phyloP scores from a whole-genome alignment of 768 basidiomycete species.

The Termitomyces sp. region DNA sequence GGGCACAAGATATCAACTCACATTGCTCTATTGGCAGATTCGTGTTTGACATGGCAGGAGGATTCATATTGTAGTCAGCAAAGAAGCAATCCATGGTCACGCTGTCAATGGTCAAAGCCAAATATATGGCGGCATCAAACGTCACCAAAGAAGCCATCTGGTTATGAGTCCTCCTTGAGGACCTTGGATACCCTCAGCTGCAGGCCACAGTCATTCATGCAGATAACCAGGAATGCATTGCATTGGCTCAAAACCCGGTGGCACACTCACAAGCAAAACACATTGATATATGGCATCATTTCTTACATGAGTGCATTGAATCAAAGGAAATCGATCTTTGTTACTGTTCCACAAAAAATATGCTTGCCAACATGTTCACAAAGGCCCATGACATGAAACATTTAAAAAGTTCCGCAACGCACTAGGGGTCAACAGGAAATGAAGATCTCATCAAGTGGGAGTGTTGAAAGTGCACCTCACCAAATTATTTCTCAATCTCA shows the following conservation, averaged over 20 bases:
- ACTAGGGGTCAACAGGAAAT: not conserved
- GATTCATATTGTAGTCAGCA: not conserved
- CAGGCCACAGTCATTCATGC: conserved; percentile 1
- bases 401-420: not conserved
- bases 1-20: too few species aligned
- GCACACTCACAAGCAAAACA: conserved; percentile 1
- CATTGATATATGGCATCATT: not conserved
- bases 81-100: not conserved
- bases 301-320: not conserved
- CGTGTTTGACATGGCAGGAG: not conserved
- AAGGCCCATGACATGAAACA: too few species aligned
- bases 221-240: not conserved
- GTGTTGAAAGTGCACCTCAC: too few species aligned
- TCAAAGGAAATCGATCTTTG: not conserved
- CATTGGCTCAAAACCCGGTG: not conserved
- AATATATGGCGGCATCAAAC: conserved; percentile 1
- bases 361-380: too few species aligned
- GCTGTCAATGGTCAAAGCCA: not conserved
- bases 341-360: not conserved
- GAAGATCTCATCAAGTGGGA: too few species aligned
- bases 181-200: not conserved
- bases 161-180: not conserved
- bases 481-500: too few species aligned
- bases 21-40: not conserved
- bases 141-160: conserved; percentile 5